Evolutionary conservation across 2,329 filamentous ascomycete genomes (phyloP).

Genomic region (Ophiosphaerella korrae): DNA sequence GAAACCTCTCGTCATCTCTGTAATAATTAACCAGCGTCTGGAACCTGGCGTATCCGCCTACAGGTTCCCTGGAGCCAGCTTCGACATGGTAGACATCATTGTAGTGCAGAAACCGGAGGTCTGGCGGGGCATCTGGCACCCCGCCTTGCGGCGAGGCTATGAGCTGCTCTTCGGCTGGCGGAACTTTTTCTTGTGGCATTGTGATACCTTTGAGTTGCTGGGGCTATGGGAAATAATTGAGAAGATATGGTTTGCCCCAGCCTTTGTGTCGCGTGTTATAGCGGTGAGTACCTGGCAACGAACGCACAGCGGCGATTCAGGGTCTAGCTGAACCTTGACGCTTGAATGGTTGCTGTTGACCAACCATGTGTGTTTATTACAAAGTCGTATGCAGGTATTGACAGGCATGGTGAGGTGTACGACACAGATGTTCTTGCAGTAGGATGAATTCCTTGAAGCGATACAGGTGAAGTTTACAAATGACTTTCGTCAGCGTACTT

Average conservation of each 20-base stretch:
- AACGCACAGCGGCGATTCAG: constrained; percentile 24
- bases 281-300: constrained; percentile 31
- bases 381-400: constrained; percentile 20
- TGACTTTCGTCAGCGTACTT: background rate
- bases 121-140: constrained; percentile 59
- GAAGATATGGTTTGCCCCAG: constrained; percentile 4
- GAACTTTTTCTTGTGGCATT: constrained; percentile 32
- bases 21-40: constrained; percentile 80
- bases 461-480: background rate
- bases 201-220: constrained; percentile 1
- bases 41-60: constrained; percentile 81
- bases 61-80: constrained; percentile 74
- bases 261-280: constrained; percentile 22
- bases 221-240: background rate
- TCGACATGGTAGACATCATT: constrained; percentile 96
- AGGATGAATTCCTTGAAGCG: background rate
- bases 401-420: constrained; percentile 3
- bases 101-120: constrained; percentile 84
- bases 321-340: constrained; percentile 31
- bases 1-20: constrained; percentile 63
- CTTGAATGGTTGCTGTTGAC: constrained; percentile 11
- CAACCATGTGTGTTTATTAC: constrained; percentile 29
- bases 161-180: constrained; percentile 40
- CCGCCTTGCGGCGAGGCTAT: constrained; percentile 51
- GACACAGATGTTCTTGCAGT: background rate